Evolutionary conservation across 768 basidiomycete species (phyloP).

Genomic region (Lyophyllum decastes): DNA sequence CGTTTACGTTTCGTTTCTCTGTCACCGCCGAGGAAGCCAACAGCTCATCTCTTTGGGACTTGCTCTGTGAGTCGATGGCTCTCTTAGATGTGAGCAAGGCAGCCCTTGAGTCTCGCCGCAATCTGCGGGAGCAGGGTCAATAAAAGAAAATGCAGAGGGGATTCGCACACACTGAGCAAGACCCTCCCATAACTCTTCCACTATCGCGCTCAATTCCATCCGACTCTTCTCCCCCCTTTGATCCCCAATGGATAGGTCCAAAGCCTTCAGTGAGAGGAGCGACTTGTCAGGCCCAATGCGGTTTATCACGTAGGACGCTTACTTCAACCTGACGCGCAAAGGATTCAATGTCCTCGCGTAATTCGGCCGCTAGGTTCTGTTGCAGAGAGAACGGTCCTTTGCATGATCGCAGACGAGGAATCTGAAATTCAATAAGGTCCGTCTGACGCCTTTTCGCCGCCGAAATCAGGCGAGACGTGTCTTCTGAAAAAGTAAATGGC

Average conservation of each 20-base stretch:
- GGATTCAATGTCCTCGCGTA: conserved; percentile 72
- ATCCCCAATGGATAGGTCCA: conserved; percentile 75
- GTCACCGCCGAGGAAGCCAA: conserved; percentile 49
- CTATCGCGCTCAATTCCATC: conserved; percentile 47
- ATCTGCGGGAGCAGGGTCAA: conserved; percentile 31
- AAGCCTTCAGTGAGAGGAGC: conserved; percentile 40
- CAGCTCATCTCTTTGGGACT: conserved; percentile 70
- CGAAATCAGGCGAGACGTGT: conserved; percentile 50
- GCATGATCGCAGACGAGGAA: conserved; percentile 73
- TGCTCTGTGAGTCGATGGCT: conserved; percentile 60
- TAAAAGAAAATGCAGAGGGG: not conserved
- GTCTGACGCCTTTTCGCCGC: conserved; percentile 54
- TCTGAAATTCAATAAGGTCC: conserved; percentile 70
- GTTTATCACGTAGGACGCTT: conserved; percentile 1
- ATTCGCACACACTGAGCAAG: conserved; percentile 50
- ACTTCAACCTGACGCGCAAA: conserved; percentile 74
- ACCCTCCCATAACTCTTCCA: conserved; percentile 45
- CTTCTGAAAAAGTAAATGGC: conserved; percentile 52
- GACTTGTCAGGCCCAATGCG: conserved; percentile 11
- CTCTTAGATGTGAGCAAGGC: conserved; percentile 77
- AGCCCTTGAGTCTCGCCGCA: conserved; percentile 62
- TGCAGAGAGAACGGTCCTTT: conserved; percentile 70
- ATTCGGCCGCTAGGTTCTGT: conserved; percentile 71
- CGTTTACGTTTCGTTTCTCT: conserved; percentile 51
- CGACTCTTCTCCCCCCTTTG: conserved; percentile 58